Evolutionary conservation across 208 protist species (phyloP).

Genomic region (Crithidia brevicula): DNA sequence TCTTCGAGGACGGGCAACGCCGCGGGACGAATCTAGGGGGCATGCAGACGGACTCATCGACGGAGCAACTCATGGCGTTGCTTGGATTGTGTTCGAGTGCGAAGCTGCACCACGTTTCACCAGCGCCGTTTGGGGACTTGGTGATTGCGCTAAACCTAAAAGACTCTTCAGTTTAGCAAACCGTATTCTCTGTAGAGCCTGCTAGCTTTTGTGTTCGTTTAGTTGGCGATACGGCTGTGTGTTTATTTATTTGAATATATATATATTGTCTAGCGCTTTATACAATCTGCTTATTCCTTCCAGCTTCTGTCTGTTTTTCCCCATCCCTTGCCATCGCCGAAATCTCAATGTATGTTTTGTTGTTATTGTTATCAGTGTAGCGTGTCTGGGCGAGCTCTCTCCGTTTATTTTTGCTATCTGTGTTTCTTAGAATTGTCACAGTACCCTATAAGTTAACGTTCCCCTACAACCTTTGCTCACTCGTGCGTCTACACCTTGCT

Average conservation of each 20-base stretch:
- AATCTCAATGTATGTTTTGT: background rate
- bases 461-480: too few relatives aligned
- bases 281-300: background rate
- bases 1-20: background rate
- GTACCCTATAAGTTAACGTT: too few relatives aligned
- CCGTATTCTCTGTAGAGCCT: too few relatives aligned
- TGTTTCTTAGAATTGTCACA: too few relatives aligned
- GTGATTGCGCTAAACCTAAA: constrained; percentile 34
- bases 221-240: too few relatives aligned
- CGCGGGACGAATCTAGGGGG: background rate
- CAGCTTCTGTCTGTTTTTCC: background rate
- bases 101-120: constrained; percentile 27
- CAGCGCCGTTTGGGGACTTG: constrained; percentile 34
- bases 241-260: too few relatives aligned
- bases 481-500: too few relatives aligned
- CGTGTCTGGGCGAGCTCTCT: too few relatives aligned
- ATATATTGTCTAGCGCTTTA: too few relatives aligned
- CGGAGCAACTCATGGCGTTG: constrained; percentile 28
- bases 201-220: too few relatives aligned
- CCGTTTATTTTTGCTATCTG: background rate
- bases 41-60: background rate
- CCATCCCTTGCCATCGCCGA: background rate
- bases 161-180: background rate
- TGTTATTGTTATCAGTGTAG: background rate
- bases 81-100: constrained; percentile 32